Evolutionary conservation across 495 filamentous ascomycete genomes (phyloP).

Genomic region (Penicillium steckii): DNA sequence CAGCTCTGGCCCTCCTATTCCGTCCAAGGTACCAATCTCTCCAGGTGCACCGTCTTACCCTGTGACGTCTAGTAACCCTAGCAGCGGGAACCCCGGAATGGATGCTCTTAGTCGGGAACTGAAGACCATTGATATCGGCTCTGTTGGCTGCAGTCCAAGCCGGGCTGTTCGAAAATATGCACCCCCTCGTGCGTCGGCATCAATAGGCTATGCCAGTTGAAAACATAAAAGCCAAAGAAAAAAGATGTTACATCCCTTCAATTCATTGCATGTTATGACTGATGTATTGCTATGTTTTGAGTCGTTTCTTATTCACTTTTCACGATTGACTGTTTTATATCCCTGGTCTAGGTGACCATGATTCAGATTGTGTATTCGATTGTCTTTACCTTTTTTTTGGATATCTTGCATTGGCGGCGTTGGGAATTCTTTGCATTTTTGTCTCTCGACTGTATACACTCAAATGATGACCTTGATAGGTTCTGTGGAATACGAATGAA

Average conservation of each 20-base stretch:
- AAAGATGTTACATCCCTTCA: no score
- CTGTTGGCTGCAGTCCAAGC: slow-evolving; percentile 32
- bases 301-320: not conserved
- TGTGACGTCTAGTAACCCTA: slow-evolving; percentile 27
- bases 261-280: slow-evolving; percentile 16
- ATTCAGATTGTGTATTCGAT: slow-evolving; percentile 11
- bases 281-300: slow-evolving; percentile 15
- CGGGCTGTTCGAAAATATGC: slow-evolving; percentile 29
- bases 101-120: slow-evolving; percentile 76
- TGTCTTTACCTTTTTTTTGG: slow-evolving; percentile 16
- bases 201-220: slow-evolving; percentile 37
- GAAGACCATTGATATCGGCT: slow-evolving; percentile 78
- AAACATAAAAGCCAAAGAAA: slow-evolving; percentile 2
- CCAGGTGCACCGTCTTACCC: slow-evolving; percentile 29
- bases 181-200: slow-evolving; percentile 19
- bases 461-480: slow-evolving; percentile 3
- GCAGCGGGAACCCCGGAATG: slow-evolving; percentile 40
- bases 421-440: slow-evolving; percentile 1
- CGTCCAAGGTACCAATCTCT: slow-evolving; percentile 69
- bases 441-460: slow-evolving; percentile 12
- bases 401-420: slow-evolving; percentile 23
- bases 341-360: slow-evolving; percentile 7
- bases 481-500: slow-evolving; percentile 6
- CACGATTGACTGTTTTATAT: slow-evolving; percentile 2
- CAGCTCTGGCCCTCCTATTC: slow-evolving; percentile 60